A percentile compares a stretch with the other conserved stretches of the same genome.
phyloP scores from a whole-genome alignment of 1,284 basidiomycete species.

The Trametes sp. region DNA sequence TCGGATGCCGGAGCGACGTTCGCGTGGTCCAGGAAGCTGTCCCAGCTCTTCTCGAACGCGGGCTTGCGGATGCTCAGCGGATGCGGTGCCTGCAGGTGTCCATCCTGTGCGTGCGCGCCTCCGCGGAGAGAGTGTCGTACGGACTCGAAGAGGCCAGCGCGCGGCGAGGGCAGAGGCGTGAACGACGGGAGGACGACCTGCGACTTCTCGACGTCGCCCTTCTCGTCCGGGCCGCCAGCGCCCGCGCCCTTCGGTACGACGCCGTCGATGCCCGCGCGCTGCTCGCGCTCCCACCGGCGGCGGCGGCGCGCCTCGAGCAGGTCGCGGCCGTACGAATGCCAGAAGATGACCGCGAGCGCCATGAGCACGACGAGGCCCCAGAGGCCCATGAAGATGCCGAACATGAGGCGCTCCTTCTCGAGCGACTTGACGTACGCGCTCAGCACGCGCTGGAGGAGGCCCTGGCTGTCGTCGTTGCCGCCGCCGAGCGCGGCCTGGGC shows the following conservation, averaged over 20 bases:
- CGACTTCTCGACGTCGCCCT: slow-evolving; percentile 35
- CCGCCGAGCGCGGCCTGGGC: slow-evolving; percentile 82
- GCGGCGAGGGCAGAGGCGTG: slow-evolving; percentile 55
- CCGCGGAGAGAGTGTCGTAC: slow-evolving; percentile 44
- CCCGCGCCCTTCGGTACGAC: slow-evolving; percentile 43
- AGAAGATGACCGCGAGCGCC: slow-evolving; percentile 69
- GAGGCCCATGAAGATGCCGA: slow-evolving; percentile 79
- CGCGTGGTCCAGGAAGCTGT: slow-evolving; percentile 54
- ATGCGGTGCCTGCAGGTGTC: slow-evolving; percentile 30
- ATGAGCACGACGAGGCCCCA: slow-evolving; percentile 83
- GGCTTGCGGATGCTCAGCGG: slow-evolving; percentile 44
- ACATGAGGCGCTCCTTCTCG: slow-evolving; percentile 84
- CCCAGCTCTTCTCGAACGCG: slow-evolving; percentile 55
- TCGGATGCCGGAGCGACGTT: slow-evolving; percentile 31
- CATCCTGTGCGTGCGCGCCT: slow-evolving; percentile 29
- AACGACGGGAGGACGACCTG: slow-evolving; percentile 51
- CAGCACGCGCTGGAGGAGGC: slow-evolving; percentile 80
- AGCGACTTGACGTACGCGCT: slow-evolving; percentile 76
- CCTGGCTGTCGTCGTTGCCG: slow-evolving; percentile 56
- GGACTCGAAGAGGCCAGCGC: slow-evolving; percentile 49
- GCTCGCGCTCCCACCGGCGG: slow-evolving; percentile 59
- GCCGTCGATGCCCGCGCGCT: slow-evolving; percentile 54
- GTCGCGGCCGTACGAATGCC: slow-evolving; percentile 66
- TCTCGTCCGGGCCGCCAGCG: background rate
- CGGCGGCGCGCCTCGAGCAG: slow-evolving; percentile 55